Evolutionary conservation across 2,329 filamentous ascomycete genomes (phyloP), one percentile per base, ranked within the genome.

Genomic region (Ophiocordyceps camponoti-floridani): DNA sequence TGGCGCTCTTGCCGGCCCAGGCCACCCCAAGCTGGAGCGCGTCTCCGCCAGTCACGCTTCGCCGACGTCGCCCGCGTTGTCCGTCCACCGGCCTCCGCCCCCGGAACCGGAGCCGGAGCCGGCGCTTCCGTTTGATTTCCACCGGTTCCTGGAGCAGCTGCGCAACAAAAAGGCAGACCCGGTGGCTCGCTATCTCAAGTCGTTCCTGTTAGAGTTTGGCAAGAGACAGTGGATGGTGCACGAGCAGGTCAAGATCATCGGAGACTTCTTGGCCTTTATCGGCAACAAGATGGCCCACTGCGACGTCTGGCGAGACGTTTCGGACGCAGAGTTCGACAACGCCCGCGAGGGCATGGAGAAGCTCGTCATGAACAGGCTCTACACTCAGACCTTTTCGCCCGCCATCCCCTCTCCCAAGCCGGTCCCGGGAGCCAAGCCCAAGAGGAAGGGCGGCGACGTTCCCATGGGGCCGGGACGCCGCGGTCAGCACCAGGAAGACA

Each of bases 151-250:
- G 42, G 91, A 96, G 60, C 91, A 98, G 62, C 69, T 98, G 30
- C 82, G 91, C 48, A 91, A 98, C 63, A 85, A 89, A 51, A 94
- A 93, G 47, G 93, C 91, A n/a, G 93, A 98, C 55, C 91, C 93
- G 1, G 89, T 98, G 2, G 93, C 93, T 5, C 83, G 89, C 50
- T 98, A 95, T 57, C 71, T 98, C 41, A 84, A 93, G 51, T 96
- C 91, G 0, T 98, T 98, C 55, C 66, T 98, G 28, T 79, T 78
- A 43, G 93, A 98, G 60, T 98, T 98, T 62, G 85, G 79, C 33
- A 98, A 96, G 67, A 85, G 88, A 53, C 91, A 96, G 62, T 98
- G 91, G 91, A 94, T 94, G 84, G 91, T 95, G 7, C 91, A 98
- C 59, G 91, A 98, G 64, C 91, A 98, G 61, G 91, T 96, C 58